phyloP scores from a whole-genome alignment of 768 basidiomycete species.

The Collybia sp. region DNA sequence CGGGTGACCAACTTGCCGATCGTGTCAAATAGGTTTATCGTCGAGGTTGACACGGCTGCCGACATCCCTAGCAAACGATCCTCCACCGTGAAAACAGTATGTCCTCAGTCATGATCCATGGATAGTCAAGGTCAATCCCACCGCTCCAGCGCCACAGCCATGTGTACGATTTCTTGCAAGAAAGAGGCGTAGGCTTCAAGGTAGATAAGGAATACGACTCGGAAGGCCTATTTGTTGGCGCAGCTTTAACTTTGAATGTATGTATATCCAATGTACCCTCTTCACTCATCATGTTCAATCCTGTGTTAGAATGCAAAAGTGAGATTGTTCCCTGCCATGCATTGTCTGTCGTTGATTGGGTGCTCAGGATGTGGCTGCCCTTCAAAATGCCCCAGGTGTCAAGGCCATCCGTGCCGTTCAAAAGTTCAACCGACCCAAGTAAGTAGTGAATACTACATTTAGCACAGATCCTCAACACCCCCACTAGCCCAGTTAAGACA shows the following conservation, averaged over 20 bases:
- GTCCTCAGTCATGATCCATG: background rate
- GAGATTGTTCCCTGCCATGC: background rate
- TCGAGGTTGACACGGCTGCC: conserved; percentile 44
- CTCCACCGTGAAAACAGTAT: conserved; percentile 19
- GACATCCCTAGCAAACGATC: conserved; percentile 31
- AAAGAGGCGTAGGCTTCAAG: conserved; percentile 37
- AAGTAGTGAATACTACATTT: conserved; percentile 4
- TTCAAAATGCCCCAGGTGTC: conserved; percentile 46
- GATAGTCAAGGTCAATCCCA: background rate
- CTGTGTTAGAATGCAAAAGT: conserved; percentile 15
- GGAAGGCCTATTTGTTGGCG: conserved; percentile 54
- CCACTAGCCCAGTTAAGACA: conserved; percentile 35
- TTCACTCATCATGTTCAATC: background rate
- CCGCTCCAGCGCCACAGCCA: conserved; percentile 38
- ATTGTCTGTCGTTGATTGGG: too few species aligned
- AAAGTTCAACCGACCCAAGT: conserved; percentile 38
- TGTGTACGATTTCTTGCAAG: conserved; percentile 43
- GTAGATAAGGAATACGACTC: conserved; percentile 50
- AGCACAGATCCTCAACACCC: background rate
- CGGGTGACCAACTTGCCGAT: conserved; percentile 29
- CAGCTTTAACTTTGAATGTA: conserved; percentile 44
- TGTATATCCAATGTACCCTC: conserved; percentile 10
- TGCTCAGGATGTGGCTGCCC: conserved; percentile 39
- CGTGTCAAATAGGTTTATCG: conserved; percentile 50
- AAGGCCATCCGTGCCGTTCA: conserved; percentile 53